Conservation (phyloP, 768 basidiomycete species). For the Lepiota brunneoincarnata region DNA sequence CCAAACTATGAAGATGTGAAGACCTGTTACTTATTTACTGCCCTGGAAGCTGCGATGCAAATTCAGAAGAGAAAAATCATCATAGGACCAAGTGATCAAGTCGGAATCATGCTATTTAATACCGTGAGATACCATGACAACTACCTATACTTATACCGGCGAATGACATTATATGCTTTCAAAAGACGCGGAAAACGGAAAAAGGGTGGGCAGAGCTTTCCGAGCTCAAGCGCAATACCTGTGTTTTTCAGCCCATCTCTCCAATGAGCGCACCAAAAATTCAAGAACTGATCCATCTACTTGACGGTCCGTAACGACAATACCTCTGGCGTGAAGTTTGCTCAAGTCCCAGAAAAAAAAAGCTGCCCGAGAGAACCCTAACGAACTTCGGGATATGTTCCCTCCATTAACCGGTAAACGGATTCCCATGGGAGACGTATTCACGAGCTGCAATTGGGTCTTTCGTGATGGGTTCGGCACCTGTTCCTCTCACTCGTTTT, state of each 20-base stretch:
- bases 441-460: constrained; percentile 88
- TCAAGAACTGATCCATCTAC: constrained; percentile 69
- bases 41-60: constrained; percentile 80
- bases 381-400: constrained; percentile 54
- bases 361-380: constrained; percentile 69
- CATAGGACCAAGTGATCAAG: constrained; percentile 81
- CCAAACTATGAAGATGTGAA: constrained; percentile 61
- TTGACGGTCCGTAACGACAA: constrained; percentile 60
- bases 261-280: constrained; percentile 81
- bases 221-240: constrained; percentile 68
- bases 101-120: constrained; percentile 92
- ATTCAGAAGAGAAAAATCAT: constrained; percentile 91
- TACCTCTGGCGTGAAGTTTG: background rate
- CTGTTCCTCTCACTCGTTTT: background rate
- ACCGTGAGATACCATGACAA: constrained; percentile 54
- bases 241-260: constrained; percentile 72
- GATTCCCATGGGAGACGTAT: constrained; percentile 84
- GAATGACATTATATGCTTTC: background rate
- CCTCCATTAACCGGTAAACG: constrained; percentile 57
- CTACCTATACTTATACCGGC: background rate
- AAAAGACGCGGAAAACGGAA: constrained; percentile 42
- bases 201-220: constrained; percentile 38
- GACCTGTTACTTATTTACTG: constrained; percentile 74
- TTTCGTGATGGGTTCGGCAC: constrained; percentile 76
- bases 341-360: constrained; percentile 13